phyloP scores from a whole-genome alignment of 306 rosid genomes.

The Cucumis sativus region DNA sequence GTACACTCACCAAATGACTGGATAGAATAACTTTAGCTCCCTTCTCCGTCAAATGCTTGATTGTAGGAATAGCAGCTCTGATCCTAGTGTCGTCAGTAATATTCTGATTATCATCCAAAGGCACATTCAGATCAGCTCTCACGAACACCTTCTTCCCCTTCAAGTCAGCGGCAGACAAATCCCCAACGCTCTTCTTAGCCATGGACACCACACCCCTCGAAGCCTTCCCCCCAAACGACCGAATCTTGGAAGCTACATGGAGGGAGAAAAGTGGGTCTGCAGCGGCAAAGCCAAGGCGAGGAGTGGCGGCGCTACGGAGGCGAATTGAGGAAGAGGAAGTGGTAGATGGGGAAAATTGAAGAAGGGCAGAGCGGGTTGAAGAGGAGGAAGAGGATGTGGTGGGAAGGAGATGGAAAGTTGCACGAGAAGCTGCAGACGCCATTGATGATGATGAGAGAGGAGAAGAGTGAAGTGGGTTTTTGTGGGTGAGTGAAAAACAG shows the following conservation, averaged over 20 bases:
- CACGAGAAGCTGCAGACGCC: constrained; percentile 65
- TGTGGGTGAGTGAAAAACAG: not conserved
- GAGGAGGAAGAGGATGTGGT: constrained; percentile 34
- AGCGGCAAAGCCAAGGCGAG: constrained; percentile 61
- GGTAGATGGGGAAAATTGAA: constrained; percentile 31
- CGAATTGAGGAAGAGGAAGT: constrained; percentile 25
- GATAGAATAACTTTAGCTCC: constrained; percentile 96
- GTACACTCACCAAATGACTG: constrained; percentile 61
- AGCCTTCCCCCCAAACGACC: constrained; percentile 28
- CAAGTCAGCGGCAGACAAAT: constrained; percentile 46
- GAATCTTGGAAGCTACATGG: constrained; percentile 49
- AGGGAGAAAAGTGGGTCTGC: constrained; percentile 58
- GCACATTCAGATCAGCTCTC: constrained; percentile 88
- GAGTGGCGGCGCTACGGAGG: constrained; percentile 42
- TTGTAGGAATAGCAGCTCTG: constrained; percentile 93
- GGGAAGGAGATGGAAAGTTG: constrained; percentile 57
- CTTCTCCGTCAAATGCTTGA: constrained; percentile 57
- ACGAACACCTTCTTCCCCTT: constrained; percentile 90
- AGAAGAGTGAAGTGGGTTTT: not conserved
- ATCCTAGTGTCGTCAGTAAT: constrained; percentile 95
- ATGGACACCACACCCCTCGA: constrained; percentile 50
- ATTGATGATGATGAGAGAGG: constrained; percentile 22
- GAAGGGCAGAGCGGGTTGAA: constrained; percentile 26
- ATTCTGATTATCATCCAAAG: constrained; percentile 72
- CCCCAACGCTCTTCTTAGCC: constrained; percentile 96